Percentiles rank a stretch among this genome's conserved stretches.
Evolutionary conservation across 2,329 filamentous ascomycete species (phyloP).

Genomic region (Leptodontidium sp.): DNA sequence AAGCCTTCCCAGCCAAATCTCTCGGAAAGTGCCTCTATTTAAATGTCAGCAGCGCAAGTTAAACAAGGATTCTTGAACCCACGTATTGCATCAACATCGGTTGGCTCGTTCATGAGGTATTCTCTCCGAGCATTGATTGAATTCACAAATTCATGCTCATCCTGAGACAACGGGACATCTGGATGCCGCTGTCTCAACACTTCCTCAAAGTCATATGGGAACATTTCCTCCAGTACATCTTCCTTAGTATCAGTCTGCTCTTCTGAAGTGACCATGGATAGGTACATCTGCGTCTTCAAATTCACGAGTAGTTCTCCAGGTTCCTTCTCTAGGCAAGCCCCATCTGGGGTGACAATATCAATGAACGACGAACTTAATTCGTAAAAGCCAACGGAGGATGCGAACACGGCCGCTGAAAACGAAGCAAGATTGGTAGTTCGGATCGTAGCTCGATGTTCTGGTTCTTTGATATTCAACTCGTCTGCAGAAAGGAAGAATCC

Average conservation of each 20-base stretch:
- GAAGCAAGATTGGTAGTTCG: constrained; percentile 71
- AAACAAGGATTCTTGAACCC: constrained; percentile 42
- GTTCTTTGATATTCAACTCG: constrained; percentile 59
- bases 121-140: constrained; percentile 61
- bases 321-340: constrained; percentile 63
- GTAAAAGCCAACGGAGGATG: constrained; percentile 69
- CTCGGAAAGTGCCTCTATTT: constrained; percentile 56
- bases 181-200: constrained; percentile 62
- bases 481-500: constrained; percentile 59
- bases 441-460: constrained; percentile 64
- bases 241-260: constrained; percentile 58
- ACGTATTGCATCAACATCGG: constrained; percentile 51
- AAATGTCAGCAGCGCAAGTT: constrained; percentile 26
- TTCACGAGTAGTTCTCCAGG: constrained; percentile 69
- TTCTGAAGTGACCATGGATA: constrained; percentile 65
- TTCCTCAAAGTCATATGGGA: constrained; percentile 63
- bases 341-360: constrained; percentile 68
- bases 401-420: constrained; percentile 69
- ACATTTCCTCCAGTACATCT: constrained; percentile 65
- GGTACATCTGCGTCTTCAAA: constrained; percentile 72
- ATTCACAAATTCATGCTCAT: constrained; percentile 66
- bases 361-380: constrained; percentile 70
- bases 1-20: constrained; percentile 72
- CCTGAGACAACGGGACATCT: constrained; percentile 61
- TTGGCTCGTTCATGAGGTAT: constrained; percentile 63